Evolutionary conservation across 1,139 yeast genomes (phyloP).

Genomic region (Citeromyces siamensis): DNA sequence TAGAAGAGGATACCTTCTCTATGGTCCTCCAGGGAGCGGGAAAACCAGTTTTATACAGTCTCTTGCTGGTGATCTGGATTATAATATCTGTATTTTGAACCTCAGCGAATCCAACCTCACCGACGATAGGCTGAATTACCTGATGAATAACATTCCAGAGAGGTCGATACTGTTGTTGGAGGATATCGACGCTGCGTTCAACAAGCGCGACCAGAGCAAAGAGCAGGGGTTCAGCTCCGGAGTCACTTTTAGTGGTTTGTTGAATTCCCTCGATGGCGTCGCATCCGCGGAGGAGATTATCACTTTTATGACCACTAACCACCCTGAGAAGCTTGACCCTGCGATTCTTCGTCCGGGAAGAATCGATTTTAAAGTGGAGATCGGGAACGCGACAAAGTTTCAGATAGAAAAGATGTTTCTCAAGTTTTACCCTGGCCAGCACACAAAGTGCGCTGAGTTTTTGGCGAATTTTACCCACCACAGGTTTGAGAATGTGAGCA

Average conservation of each 20-base stretch:
- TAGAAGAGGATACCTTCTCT: conserved; percentile 83
- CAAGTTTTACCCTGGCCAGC: conserved; percentile 69
- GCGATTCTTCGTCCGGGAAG: conserved; percentile 89
- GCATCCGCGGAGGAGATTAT: conserved; percentile 95
- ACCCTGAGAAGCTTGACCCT: conserved; percentile 84
- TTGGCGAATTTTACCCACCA: conserved; percentile 36
- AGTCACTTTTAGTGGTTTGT: conserved; percentile 87
- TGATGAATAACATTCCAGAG: conserved; percentile 94
- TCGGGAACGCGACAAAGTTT: conserved; percentile 74
- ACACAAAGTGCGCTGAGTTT: conserved; percentile 44
- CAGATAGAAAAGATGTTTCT: conserved; percentile 79
- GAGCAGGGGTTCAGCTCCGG: conserved; percentile 76
- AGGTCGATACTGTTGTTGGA: conserved; percentile 76
- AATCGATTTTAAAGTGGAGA: conserved; percentile 70
- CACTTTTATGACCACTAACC: conserved; percentile 97
- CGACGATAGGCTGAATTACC: conserved; percentile 85
- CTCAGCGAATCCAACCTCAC: conserved; percentile 84
- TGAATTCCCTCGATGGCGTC: conserved; percentile 96
- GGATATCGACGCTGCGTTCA: conserved; percentile 95
- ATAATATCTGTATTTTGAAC: conserved; percentile 87
- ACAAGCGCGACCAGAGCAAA: conserved; percentile 60
- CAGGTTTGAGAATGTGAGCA: conserved; percentile 51
- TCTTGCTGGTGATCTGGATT: conserved; percentile 90
- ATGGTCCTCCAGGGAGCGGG: conserved; percentile 99
- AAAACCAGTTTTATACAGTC: conserved; percentile 95